Conservation (phyloP, 2,329 filamentous ascomycete genomes). For the Coniochaeta sp. region DNA sequence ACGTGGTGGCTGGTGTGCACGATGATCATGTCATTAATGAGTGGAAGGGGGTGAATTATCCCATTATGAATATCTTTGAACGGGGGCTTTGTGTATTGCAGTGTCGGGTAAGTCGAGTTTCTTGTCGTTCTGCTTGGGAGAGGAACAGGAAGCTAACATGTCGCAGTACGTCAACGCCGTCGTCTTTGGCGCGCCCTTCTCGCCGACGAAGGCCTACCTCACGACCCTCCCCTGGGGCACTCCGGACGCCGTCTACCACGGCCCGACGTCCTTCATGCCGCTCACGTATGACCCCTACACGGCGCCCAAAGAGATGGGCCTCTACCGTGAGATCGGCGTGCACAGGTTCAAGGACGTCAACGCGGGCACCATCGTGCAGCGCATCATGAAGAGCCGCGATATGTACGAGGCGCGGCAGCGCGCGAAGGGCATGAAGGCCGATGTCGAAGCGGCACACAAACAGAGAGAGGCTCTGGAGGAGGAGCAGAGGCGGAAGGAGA, state of each 20-base stretch:
- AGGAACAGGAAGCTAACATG: not conserved
- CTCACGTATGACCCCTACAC: constrained; percentile 73
- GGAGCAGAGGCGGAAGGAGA: constrained; percentile 44
- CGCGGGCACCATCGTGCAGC: constrained; percentile 81
- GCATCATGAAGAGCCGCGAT: constrained; percentile 80
- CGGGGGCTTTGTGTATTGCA: constrained; percentile 91
- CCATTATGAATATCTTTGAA: constrained; percentile 99
- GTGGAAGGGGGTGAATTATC: constrained; percentile 97
- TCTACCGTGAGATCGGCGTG: constrained; percentile 70
- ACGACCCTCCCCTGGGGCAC: constrained; percentile 64
- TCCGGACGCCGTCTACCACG: constrained; percentile 84
- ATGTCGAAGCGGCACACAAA: constrained; percentile 61
- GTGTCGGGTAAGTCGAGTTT: constrained; percentile 60
- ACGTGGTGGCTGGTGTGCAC: constrained; percentile 89
- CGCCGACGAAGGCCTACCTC: constrained; percentile 74
- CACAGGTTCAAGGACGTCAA: constrained; percentile 86
- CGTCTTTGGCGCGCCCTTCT: constrained; percentile 85
- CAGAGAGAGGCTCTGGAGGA: constrained; percentile 56
- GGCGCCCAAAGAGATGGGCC: constrained; percentile 71
- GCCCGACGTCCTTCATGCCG: constrained; percentile 88
- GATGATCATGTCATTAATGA: constrained; percentile 92
- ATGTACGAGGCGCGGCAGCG: constrained; percentile 89
- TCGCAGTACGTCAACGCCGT: constrained; percentile 76
- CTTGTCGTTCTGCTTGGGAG: no score
- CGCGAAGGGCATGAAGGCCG: constrained; percentile 81